Evolutionary conservation across 208 protist species (phyloP).

Genomic region (Entamoeba histolytica): DNA sequence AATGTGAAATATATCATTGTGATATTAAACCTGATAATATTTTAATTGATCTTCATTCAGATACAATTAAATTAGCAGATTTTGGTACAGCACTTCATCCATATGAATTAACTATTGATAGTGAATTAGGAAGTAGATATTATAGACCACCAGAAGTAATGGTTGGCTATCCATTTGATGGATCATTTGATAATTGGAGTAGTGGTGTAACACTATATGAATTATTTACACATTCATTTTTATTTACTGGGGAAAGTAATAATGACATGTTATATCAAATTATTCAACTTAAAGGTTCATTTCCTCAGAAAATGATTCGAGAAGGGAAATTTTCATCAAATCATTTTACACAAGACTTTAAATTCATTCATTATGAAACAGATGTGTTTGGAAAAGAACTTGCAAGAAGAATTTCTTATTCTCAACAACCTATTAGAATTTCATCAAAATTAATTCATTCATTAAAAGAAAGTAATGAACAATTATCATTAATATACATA

Average conservation of each 20-base stretch:
- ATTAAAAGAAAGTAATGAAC: background rate
- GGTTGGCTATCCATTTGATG: constrained; percentile 25
- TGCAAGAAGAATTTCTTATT: background rate
- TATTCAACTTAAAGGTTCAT: background rate
- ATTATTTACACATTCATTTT: constrained; percentile 39
- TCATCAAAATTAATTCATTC: background rate
- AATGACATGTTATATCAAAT: background rate
- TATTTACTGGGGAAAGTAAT: constrained; percentile 33
- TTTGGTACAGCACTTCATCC: constrained; percentile 10
- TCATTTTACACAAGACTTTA: background rate
- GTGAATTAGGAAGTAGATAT: constrained; percentile 44
- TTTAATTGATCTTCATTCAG: background rate
- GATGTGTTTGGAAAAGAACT: background rate
- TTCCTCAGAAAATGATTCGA: background rate
- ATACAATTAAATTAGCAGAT: constrained; percentile 8
- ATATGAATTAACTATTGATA: constrained; percentile 1
- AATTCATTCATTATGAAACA: background rate
- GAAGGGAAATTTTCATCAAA: background rate
- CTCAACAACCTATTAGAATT: no score
- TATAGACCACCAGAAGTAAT: constrained; percentile 45
- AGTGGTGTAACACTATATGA: constrained; percentile 42
- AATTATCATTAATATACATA: background rate
- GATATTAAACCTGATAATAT: constrained; percentile 29
- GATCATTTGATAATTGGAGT: constrained; percentile 41
- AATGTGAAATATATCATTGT: constrained; percentile 13